Evolutionary conservation across 139 green algal species (phyloP).

Genomic region (Nannochloris sp.): DNA sequence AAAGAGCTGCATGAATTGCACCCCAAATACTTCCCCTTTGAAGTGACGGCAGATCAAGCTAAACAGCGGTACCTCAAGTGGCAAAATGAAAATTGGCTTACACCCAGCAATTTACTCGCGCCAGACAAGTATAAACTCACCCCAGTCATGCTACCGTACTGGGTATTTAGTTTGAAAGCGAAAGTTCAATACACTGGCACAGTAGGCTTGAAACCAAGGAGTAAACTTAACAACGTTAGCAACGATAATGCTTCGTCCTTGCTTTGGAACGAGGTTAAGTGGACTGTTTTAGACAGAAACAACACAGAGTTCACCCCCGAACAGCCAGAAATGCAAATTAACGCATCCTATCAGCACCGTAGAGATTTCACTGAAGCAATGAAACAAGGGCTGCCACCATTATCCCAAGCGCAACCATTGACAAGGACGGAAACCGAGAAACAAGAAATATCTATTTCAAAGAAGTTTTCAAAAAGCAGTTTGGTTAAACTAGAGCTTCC

Average conservation of each 20-base stretch:
- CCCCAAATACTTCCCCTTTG: not conserved
- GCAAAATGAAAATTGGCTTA: not conserved
- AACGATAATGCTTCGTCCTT: not conserved
- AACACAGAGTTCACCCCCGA: not conserved
- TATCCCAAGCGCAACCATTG: too few relatives aligned
- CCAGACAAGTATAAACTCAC: not conserved
- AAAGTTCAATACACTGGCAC: not conserved
- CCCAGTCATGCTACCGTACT: not conserved
- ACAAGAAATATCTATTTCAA: not conserved
- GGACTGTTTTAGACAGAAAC: not conserved
- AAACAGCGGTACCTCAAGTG: not conserved
- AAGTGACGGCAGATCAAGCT: not conserved
- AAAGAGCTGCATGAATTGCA: not conserved
- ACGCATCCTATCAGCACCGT: conserved; percentile 35
- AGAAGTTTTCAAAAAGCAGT: not conserved
- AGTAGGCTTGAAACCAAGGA: not conserved
- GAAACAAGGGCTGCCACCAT: conserved; percentile 5
- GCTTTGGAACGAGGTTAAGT: not conserved
- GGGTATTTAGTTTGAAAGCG: not conserved
- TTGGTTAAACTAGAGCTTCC: conserved; percentile 17
- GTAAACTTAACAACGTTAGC: too few relatives aligned
- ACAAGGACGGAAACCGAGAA: too few relatives aligned
- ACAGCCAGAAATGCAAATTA: conserved; percentile 14
- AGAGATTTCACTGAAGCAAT: conserved; percentile 25
- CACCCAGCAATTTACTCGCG: not conserved